A percentile compares a stretch with the other conserved stretches of the same genome.
These are phyloP conservation scores for Decorospora gaudefroyi DNA, from an alignment of 2,329 filamentous ascomycete genomes.

Conservation along the genomic window DNA sequence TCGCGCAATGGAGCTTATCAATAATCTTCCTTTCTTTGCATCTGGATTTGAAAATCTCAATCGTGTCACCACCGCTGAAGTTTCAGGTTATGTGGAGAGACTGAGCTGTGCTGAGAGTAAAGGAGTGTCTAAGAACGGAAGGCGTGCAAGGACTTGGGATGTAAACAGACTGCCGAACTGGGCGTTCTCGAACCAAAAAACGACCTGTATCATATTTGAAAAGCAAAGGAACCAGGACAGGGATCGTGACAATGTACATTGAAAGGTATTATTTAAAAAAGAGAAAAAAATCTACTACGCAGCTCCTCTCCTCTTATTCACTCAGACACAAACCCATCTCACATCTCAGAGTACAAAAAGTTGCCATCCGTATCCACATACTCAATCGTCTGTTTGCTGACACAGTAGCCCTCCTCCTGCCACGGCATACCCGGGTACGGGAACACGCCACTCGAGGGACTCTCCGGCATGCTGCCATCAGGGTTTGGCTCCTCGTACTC, in stretches of 20 bases:
- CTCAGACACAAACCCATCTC: conserved; percentile 5
- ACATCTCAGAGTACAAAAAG: conserved; percentile 37
- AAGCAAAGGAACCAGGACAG: no score
- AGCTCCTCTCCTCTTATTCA: conserved; percentile 12
- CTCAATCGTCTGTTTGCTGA: conserved; percentile 38
- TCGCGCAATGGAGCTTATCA: no score
- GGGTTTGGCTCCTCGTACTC: conserved; percentile 18
- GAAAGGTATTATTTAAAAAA: conserved; percentile 16
- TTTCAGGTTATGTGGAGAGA: no score
- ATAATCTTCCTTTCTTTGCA: no score
- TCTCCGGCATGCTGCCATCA: conserved; percentile 7
- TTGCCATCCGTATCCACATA: conserved; percentile 44
- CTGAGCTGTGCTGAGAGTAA: no score
- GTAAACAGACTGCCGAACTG: no score
- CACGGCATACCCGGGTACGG: conserved; percentile 27
- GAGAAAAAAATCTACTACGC: conserved; percentile 1
- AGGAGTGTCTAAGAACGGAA: no score
- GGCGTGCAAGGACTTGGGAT: no score
- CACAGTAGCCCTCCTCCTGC: conserved; percentile 40
- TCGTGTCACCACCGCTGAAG: no score
- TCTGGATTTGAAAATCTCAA: no score
- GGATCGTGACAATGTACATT: conserved; percentile 10
- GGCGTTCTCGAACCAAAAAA: no score
- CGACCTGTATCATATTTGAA: not conserved
- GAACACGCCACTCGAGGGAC: conserved; percentile 16